phyloP scores from a whole-genome alignment of 352 stramenopile genomes.

The Globisporangium abappressorium region DNA sequence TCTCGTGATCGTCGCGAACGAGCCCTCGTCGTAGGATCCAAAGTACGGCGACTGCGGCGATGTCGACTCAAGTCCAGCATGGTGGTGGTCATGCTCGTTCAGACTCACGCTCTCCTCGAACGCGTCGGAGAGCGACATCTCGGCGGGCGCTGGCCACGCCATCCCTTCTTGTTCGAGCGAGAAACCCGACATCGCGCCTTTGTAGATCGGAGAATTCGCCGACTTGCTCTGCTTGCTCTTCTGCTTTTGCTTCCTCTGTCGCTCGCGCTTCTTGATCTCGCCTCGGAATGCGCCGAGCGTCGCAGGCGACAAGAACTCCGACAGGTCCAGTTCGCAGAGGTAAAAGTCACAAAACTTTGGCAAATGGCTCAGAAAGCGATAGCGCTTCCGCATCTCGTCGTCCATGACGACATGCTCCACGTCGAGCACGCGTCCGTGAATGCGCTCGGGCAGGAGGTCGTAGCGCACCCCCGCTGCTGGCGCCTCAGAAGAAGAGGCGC shows the following conservation, averaged over 20 bases:
- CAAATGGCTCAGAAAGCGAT: conserved; percentile 84
- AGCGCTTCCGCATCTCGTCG: conserved; percentile 78
- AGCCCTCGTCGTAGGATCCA: conserved; percentile 31
- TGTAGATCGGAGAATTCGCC: conserved; percentile 24
- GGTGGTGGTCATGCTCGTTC: not conserved
- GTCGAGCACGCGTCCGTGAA: conserved; percentile 67
- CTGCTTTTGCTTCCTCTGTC: conserved; percentile 58
- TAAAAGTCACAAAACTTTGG: conserved; percentile 87
- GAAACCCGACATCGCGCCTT: conserved; percentile 31
- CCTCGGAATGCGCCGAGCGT: conserved; percentile 58
- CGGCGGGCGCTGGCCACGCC: conserved; percentile 58
- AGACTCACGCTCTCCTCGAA: conserved; percentile 29
- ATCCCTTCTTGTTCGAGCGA: conserved; percentile 51
- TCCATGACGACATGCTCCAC: conserved; percentile 89
- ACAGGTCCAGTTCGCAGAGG: conserved; percentile 84
- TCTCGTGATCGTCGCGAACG: conserved; percentile 68
- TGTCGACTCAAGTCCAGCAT: conserved; percentile 12
- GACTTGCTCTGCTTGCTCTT: conserved; percentile 28
- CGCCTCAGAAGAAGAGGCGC: conserved; percentile 3
- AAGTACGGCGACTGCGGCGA: conserved; percentile 11
- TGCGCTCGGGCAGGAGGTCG: conserved; percentile 49
- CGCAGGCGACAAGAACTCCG: conserved; percentile 55
- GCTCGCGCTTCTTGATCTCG: conserved; percentile 78
- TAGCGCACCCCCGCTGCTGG: conserved; percentile 30
- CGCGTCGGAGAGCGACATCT: conserved; percentile 44